phyloP scores from a whole-genome alignment of 2,329 filamentous ascomycete species.

The Microcyclospora tardicrescens region DNA sequence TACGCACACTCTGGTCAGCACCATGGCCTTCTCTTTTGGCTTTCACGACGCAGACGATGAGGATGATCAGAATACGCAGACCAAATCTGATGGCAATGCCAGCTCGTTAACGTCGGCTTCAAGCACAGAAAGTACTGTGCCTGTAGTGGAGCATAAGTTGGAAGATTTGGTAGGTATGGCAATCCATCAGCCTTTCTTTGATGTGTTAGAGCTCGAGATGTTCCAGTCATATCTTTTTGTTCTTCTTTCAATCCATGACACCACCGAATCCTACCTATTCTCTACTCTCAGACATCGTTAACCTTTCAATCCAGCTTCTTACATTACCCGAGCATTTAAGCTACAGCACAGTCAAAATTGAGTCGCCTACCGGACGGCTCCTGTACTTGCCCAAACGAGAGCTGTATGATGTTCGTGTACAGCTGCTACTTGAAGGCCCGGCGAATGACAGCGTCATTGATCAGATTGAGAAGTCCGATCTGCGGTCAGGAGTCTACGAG shows the following conservation, averaged over 20 bases:
- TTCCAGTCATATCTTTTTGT: background rate
- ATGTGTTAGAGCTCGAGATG: background rate
- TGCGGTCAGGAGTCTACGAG: conserved; percentile 72
- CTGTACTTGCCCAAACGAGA: conserved; percentile 57
- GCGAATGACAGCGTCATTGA: conserved; percentile 40
- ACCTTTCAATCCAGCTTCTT: conserved; percentile 30
- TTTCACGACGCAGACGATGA: conserved; percentile 1
- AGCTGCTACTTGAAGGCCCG: conserved; percentile 59
- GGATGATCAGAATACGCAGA: background rate
- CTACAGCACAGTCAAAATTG: conserved; percentile 49
- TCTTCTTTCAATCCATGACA: conserved; percentile 1
- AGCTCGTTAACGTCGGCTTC: background rate
- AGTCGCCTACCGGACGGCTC: conserved; percentile 43
- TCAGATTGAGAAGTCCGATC: conserved; percentile 55
- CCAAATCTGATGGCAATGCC: background rate
- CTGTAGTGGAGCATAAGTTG: conserved; percentile 26
- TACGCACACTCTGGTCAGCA: too few relatives aligned
- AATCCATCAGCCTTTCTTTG: background rate
- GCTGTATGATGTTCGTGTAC: conserved; percentile 68
- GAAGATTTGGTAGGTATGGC: conserved; percentile 34
- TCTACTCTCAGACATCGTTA: conserved; percentile 2
- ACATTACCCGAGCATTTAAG: conserved; percentile 61
- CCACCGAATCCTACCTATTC: background rate
- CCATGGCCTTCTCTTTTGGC: background rate
- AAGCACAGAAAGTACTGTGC: conserved; percentile 1